phyloP scores from a whole-genome alignment of 2,329 filamentous ascomycete genomes.

The Helotiales sp. region DNA sequence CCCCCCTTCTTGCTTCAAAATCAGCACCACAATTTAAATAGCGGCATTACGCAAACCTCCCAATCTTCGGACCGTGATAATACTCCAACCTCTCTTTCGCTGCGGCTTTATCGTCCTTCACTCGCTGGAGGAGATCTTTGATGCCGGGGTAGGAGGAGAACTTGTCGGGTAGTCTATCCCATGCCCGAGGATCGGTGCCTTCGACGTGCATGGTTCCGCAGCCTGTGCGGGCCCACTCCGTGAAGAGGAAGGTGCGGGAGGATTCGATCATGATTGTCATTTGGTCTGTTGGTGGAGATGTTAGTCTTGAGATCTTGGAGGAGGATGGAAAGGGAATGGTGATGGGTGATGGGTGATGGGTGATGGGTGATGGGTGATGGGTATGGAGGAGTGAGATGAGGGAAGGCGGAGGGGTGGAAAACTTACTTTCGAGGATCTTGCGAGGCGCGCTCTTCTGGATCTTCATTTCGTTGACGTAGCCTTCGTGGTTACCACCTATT shows the following conservation, averaged over 20 bases:
- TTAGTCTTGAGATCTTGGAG: slow-evolving; percentile 6
- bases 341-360: neutral
- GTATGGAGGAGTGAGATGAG: slow-evolving; percentile 15
- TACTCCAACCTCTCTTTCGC: slow-evolving; percentile 28
- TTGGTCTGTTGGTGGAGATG: slow-evolving; percentile 43
- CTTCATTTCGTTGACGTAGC: slow-evolving; percentile 51
- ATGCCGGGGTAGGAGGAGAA: slow-evolving; percentile 33
- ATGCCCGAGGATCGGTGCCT: slow-evolving; percentile 51
- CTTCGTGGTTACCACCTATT: slow-evolving; percentile 43
- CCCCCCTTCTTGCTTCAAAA: too few species aligned
- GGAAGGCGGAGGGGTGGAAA: neutral
- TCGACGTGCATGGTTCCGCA: slow-evolving; percentile 45
- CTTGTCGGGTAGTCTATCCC: slow-evolving; percentile 54
- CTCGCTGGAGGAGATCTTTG: slow-evolving; percentile 27
- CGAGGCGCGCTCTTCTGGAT: slow-evolving; percentile 50
- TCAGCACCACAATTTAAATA: too few species aligned
- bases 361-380: neutral
- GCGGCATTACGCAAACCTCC: too few species aligned
- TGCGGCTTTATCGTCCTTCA: slow-evolving; percentile 29
- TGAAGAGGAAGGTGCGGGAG: slow-evolving; percentile 59
- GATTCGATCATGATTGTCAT: slow-evolving; percentile 58
- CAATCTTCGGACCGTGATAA: slow-evolving; percentile 30
- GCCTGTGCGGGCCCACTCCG: slow-evolving; percentile 55
- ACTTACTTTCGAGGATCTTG: slow-evolving; percentile 48
- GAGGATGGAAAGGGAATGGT: too few species aligned